A percentile compares a stretch with the other conserved stretches of the same genome.
These are phyloP conservation scores for Scopulariopsis brevicaulis DNA, from an alignment of 2,329 filamentous ascomycete genomes.

Conservation along the genomic window DNA sequence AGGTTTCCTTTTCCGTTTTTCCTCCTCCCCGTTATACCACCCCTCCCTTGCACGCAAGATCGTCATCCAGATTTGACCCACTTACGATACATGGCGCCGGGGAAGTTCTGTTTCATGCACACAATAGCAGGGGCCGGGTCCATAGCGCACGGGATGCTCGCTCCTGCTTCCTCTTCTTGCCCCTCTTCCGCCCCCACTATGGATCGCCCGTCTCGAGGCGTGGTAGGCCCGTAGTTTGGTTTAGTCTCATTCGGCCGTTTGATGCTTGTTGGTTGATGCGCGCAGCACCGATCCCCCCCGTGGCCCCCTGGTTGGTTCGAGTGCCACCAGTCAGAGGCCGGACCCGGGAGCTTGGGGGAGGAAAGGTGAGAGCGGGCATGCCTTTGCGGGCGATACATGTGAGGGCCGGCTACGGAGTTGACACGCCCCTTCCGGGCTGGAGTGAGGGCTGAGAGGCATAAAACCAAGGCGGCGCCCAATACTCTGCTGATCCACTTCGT, in stretches of 20 bases:
- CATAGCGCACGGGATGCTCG: background rate
- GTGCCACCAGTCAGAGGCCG: slow-evolving; percentile 1
- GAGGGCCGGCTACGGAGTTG: background rate
- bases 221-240: slow-evolving; percentile 5
- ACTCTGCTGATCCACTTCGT: background rate
- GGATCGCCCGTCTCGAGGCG: background rate
- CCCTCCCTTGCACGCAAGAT: background rate
- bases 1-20: background rate
- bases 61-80: background rate
- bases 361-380: background rate
- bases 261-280: slow-evolving; percentile 4
- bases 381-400: background rate
- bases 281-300: background rate
- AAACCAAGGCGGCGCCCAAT: background rate
- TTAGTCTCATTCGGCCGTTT: slow-evolving; percentile 4
- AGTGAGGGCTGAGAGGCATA: background rate
- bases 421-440: background rate
- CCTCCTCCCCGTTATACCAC: background rate
- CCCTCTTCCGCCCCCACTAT: background rate
- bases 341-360: background rate
- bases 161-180: background rate
- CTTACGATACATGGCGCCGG: background rate
- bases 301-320: slow-evolving; percentile 3
- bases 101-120: background rate
- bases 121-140: background rate